These are phyloP conservation scores for Piper longum DNA, from an alignment of 164 flowering plant genomes.

Conservation along the genomic window DNA sequence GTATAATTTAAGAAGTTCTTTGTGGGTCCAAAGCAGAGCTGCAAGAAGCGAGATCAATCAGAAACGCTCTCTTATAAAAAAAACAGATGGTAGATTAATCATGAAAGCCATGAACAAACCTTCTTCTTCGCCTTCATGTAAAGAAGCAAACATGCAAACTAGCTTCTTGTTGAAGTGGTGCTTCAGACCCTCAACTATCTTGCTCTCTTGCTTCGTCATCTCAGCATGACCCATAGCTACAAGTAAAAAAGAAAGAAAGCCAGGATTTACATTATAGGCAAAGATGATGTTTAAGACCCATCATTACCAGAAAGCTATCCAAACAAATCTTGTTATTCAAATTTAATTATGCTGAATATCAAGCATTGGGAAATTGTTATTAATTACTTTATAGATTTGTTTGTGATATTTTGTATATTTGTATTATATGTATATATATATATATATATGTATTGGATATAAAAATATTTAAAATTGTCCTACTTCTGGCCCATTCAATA, in stretches of 20 bases:
- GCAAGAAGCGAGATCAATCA: constrained; percentile 15
- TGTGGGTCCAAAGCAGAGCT: constrained; percentile 67
- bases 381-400: no score
- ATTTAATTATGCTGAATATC: no score
- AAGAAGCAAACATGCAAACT: constrained; percentile 90
- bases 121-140: constrained; percentile 87
- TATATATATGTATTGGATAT: no score
- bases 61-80: not conserved
- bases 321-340: no score
- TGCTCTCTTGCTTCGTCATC: constrained; percentile 13
- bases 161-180: constrained; percentile 36
- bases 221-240: constrained; percentile 39
- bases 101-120: constrained; percentile 21
- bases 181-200: constrained; percentile 32
- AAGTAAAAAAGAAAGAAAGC: not conserved
- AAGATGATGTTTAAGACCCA: not conserved
- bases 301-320: no score
- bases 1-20: constrained; percentile 30
- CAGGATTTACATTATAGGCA: not conserved
- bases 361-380: no score
- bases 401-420: no score
- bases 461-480: no score
- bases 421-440: no score
- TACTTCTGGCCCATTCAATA: no score
- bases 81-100: not conserved